Base-by-base conservation (phyloP, 2,329 filamentous ascomycete genomes). In the Blastomyces silverae region DNA sequence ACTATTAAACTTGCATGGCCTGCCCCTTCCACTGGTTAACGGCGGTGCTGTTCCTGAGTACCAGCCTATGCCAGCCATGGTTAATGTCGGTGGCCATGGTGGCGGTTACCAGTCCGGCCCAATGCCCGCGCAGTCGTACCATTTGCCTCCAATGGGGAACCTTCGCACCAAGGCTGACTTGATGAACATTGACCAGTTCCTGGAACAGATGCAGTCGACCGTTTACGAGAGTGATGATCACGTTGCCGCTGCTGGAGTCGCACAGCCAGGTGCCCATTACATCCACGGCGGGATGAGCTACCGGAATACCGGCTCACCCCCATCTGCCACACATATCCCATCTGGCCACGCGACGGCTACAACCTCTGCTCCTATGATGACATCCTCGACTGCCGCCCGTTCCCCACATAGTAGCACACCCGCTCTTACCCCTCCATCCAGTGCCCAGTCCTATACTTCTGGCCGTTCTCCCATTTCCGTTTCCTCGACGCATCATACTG, bases 191-290 rank as follows among this genome's bases (percentile, higher is more conserved):
- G 94, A 97, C 76, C 89, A 92, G 73, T 90, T 97, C 76, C 85
- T 99, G 64, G 92, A 96, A 79, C 91, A 97, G 79, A 93, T 97
- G 83, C 92, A 97, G 79, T 88, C 89, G 69, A 97, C 93, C 57
- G 91, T 97, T 60, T 97, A 97, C 75, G 94, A 97, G 79, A 96
- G 89, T 76, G 88, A 92, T 64, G 90, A 87, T 71, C 88, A 92
- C 61, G 88, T 91, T 42, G 90, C 91, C 2, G 86, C 87, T 15
- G 88, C 89, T 55, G 89, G 90, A 65, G 85, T 95, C 65, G 89
- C 90, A 71, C 86, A 92, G 67, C 86, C 89, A 61, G 87, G 87
- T 66, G 80, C 85, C 20, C 88, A 91, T 73, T 87, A 89, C 71
- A 79, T 86, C 22, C 82, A 83, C 66, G 77, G 78, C 60, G 78